Evolutionary conservation across 2,329 filamentous ascomycete genomes (phyloP).

Genomic region (Epichloe sylvatica): DNA sequence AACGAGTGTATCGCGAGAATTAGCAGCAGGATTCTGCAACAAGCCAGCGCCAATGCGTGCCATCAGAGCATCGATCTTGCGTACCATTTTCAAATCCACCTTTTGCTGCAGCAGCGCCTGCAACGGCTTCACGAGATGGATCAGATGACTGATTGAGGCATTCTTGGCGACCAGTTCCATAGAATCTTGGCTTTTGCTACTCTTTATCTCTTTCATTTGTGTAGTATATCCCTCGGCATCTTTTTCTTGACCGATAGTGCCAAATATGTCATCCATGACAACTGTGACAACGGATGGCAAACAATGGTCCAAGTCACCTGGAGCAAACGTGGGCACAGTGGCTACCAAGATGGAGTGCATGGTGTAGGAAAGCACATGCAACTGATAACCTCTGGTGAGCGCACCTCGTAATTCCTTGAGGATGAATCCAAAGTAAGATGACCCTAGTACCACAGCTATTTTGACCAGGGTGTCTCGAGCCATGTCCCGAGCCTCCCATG

Average conservation of each 20-base stretch:
- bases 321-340: conserved; percentile 55
- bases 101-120: conserved; percentile 70
- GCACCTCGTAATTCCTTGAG: conserved; percentile 78
- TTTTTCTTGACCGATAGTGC: conserved; percentile 83
- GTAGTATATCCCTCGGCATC: conserved; percentile 91
- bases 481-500: conserved; percentile 80
- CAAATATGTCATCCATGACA: conserved; percentile 96
- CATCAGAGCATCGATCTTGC: conserved; percentile 82
- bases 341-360: conserved; percentile 80
- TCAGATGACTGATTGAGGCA: conserved; percentile 59
- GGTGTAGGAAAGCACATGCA: conserved; percentile 90
- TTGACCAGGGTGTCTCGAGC: conserved; percentile 77
- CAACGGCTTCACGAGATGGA: conserved; percentile 64
- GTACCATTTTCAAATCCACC: conserved; percentile 66
- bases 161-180: conserved; percentile 85
- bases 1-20: conserved; percentile 69
- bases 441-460: conserved; percentile 67
- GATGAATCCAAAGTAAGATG: conserved; percentile 80
- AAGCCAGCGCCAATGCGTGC: conserved; percentile 72
- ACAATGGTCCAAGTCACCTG: conserved; percentile 84
- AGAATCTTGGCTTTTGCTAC: conserved; percentile 94
- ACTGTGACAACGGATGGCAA: conserved; percentile 63
- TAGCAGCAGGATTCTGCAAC: conserved; percentile 64
- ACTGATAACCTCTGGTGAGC: conserved; percentile 73
- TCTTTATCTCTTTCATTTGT: conserved; percentile 95